Evolutionary conservation across 495 filamentous ascomycete genomes (phyloP).

Genomic region (Evernia prunastri): DNA sequence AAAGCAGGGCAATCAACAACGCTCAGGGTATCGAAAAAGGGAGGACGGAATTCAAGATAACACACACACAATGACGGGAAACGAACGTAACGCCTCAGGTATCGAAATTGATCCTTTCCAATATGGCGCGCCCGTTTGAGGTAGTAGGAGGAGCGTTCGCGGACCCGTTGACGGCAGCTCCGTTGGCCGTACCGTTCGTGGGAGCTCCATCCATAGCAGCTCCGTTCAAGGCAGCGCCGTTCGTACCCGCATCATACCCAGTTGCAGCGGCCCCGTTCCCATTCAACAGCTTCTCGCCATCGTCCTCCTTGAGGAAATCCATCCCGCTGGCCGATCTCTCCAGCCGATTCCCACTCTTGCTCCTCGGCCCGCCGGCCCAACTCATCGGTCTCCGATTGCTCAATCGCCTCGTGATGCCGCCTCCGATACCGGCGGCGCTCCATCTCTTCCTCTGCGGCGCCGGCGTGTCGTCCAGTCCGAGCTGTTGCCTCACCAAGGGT

Average conservation of each 20-base stretch:
- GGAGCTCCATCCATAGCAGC: neutral
- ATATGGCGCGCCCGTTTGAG: neutral
- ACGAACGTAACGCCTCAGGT: neutral
- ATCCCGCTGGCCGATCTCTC: neutral
- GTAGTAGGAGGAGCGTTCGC: neutral
- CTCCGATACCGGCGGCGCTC: conserved; percentile 3
- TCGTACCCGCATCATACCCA: neutral
- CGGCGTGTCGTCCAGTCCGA: conserved; percentile 42
- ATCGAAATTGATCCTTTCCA: neutral
- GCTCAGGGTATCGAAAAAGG: neutral
- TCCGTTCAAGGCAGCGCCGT: neutral
- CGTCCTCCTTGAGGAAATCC: conserved; percentile 3
- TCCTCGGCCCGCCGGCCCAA: conserved; percentile 18
- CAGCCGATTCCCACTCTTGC: conserved; percentile 9
- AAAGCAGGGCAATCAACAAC: too few relatives aligned
- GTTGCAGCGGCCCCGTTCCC: conserved; percentile 3
- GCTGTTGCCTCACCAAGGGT: conserved; percentile 50
- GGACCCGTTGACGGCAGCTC: neutral
- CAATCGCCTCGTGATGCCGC: conserved; percentile 8
- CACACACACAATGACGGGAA: neutral
- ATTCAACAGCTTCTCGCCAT: neutral
- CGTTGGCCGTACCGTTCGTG: neutral
- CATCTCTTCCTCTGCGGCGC: conserved; percentile 9
- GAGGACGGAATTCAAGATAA: neutral
- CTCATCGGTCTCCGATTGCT: conserved; percentile 16